Conservation (phyloP, 306 rosid species). For the Abrus precatorius region DNA sequence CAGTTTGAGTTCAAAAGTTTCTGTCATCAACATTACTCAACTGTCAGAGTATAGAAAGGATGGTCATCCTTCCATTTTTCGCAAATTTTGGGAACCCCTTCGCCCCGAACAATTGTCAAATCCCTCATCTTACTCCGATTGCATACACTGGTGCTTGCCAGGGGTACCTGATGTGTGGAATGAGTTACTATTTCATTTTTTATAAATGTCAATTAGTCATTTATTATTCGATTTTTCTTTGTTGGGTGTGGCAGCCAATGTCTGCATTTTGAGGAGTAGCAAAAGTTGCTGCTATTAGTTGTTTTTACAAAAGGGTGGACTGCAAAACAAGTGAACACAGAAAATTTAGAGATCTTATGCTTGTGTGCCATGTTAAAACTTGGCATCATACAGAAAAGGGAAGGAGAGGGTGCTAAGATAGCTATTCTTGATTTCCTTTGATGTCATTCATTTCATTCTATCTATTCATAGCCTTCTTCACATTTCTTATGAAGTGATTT, state of each 20-base stretch:
- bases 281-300: conserved; percentile 24
- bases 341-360: conserved; percentile 21
- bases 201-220: conserved; percentile 40
- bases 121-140: conserved; percentile 90
- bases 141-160: conserved; percentile 99
- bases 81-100: conserved; percentile 93
- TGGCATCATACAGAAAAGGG: conserved; percentile 21
- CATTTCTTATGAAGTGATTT: conserved; percentile 34
- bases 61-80: conserved; percentile 91
- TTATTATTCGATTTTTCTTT: conserved; percentile 18
- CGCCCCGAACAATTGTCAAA: conserved; percentile 75
- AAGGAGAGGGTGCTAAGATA: not conserved
- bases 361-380: conserved; percentile 12
- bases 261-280: conserved; percentile 30
- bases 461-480: not conserved
- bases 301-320: not conserved
- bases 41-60: conserved; percentile 93
- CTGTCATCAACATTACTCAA: conserved; percentile 88
- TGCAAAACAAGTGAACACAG: conserved; percentile 11
- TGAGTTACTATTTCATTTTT: conserved; percentile 81
- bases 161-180: conserved; percentile 98
- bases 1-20: conserved; percentile 72
- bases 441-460: conserved; percentile 25
- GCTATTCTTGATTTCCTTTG: conserved; percentile 16
- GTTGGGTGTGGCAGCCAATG: conserved; percentile 7